Base-by-base conservation (phyloP, 306 rosid genomes). In the Prosopis cineraria region DNA sequence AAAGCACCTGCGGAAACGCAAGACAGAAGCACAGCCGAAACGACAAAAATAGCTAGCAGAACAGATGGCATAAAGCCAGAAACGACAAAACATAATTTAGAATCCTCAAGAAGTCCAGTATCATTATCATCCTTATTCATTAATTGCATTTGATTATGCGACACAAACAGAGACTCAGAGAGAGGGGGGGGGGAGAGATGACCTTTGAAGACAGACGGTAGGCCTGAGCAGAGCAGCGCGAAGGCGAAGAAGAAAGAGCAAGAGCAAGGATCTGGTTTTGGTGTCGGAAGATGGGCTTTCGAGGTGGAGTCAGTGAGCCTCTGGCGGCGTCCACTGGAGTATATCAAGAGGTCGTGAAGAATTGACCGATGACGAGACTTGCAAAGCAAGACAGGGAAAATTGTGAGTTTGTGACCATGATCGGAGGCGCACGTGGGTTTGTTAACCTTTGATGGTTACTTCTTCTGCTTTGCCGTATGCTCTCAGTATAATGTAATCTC, bases 21-120 rank as follows among this genome's bases (percentile, higher is more conserved):
- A 8, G 43, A 31, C 24, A 37, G 43, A 52, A 43, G 1, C 47
- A 67, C 30, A 25, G 29, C 7, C 30, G 47, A 40, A 56, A 50
- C 56, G 86, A 90, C 88, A 86, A 73, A 52, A 52, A 52, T 20
- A 47, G 50, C 65, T 70, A 79, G 79, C 94, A 89, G 90, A 39
- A 63, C 30, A 68, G 56, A 76, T 77, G 65, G 75, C 55, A 43
- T 30, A 41, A 41, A 59, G 73, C 79, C 83, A 70, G 12, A 75
- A 68, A 80, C 76, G 90, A 83, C 85, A 63, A 83, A 89, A 84
- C 88, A 75, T 9, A 25, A 7, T 25, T 52, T 10, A 73, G 29
- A 74, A 83, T 72, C 80, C 75, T 63, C 33, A 79, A 36, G 56
- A 81, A 68, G 53, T 58, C 67, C 30, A 70, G 69, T 11, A 43